These are phyloP conservation scores for Pseudogymnoascus sp. DNA, from an alignment of 2,329 filamentous ascomycete genomes.

Conservation along the genomic window DNA sequence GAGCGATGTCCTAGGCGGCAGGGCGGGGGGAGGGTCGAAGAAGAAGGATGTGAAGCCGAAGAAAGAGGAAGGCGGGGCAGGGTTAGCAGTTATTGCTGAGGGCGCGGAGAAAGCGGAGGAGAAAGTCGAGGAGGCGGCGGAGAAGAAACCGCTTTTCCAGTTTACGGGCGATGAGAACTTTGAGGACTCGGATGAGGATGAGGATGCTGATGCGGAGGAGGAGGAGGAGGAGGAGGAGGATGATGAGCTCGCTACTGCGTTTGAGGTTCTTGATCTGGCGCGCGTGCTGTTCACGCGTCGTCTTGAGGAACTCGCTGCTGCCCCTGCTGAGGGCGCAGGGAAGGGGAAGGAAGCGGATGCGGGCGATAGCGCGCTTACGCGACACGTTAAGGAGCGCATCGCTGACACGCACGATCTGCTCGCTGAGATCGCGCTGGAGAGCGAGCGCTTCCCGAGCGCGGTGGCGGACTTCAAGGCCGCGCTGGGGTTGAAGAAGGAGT, in stretches of 20 bases:
- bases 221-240: conserved; percentile 52
- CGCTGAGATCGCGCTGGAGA: conserved; percentile 94
- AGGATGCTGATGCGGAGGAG: conserved; percentile 23
- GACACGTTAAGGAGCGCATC: conserved; percentile 71
- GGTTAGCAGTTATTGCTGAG: conserved; percentile 31
- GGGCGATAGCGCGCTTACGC: conserved; percentile 32
- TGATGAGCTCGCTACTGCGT: conserved; percentile 70
- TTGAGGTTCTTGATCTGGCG: conserved; percentile 76
- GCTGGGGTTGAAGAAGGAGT: conserved; percentile 66
- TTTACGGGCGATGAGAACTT: conserved; percentile 94
- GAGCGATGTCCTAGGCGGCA: conserved; percentile 85
- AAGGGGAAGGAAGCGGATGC: conserved; percentile 37
- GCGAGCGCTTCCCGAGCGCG: conserved; percentile 82
- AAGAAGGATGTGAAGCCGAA: conserved; percentile 35
- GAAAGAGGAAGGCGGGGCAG: conserved; percentile 34
- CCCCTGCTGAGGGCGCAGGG: conserved; percentile 34
- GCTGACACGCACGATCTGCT: conserved; percentile 91
- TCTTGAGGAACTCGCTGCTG: conserved; percentile 31
- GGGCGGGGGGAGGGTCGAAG: conserved; percentile 52
- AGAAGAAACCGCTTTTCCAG: conserved; percentile 75
- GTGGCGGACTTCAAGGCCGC: conserved; percentile 73
- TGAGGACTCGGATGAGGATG: conserved; percentile 64
- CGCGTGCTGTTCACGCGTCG: conserved; percentile 55
- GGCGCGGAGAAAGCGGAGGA: conserved; percentile 25
- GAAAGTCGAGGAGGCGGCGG: conserved; percentile 32